Evolutionary conservation across 164 flowering plant genomes (phyloP), one percentile per base, ranked within the genome.

Genomic region (Saururus chinensis): DNA sequence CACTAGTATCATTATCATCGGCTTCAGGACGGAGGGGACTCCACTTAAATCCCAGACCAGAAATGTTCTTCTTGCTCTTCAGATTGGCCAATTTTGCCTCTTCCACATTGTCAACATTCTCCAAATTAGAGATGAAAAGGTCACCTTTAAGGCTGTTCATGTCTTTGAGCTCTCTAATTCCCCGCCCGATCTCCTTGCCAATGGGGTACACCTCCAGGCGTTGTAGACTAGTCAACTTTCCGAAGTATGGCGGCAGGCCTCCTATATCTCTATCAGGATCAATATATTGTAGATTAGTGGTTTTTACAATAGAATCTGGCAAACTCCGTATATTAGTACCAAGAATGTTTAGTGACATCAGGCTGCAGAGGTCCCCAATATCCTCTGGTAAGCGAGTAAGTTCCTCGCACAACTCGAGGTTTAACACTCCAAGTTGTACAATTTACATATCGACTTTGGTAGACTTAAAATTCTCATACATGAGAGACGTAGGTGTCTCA

Each of bases 1-100:
- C n/a, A n/a, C n/a, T n/a, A n/a, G n/a, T n/a, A n/a, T n/a, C n/a
- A n/a, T n/a, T n/a, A n/a, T n/a, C n/a, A n/a, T n/a, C n/a, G n/a
- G n/a, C n/a, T n/a, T n/a, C n/a, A n/a, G n/a, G n/a, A n/a, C n/a
- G n/a, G 49, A 42, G 14, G 49, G 19, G 0, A 21, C 60, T 59
- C 80, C 79, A 79, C 9, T 60, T 30, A 41, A 76, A 20, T 9
- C 1, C 11, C 59, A 77, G 45, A 21, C 54, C 17, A 0, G 54
- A 49, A 21, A 80, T 62, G 37, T 52, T 10, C n/a, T n/a, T n/a
- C 48, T 73, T 74, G 4, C 57, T 52, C 19, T 16, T 58, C 58
- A 80, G 53, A 9, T 66, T 55, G 9, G 78, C 74, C 8, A 41
- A 53, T 13, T 9, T 0, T 4, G 74, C 77, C 59, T 64, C 71